A percentile compares a stretch with the other conserved stretches of the same genome.
phyloP scores from a whole-genome alignment of 2,329 filamentous ascomycete genomes.

The Iodosphaeria phyllophila region DNA sequence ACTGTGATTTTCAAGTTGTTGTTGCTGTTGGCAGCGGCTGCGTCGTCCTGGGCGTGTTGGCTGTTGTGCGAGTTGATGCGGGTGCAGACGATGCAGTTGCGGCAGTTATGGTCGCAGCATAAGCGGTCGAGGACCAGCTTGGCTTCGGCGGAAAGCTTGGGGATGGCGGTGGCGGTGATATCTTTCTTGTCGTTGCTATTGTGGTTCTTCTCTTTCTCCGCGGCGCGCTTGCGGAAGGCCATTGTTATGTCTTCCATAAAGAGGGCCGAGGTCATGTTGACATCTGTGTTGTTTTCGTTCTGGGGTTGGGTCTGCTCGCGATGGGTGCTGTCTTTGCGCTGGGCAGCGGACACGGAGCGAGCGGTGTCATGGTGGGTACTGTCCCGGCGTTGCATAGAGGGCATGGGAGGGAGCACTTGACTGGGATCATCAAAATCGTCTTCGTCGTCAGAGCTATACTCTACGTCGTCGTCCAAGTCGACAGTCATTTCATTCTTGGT shows the following conservation, averaged over 20 bases:
- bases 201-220: constrained; percentile 8
- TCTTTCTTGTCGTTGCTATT: constrained; percentile 10
- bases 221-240: constrained; percentile 19
- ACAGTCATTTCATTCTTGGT: constrained; percentile 7
- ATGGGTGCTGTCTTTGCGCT: constrained; percentile 10
- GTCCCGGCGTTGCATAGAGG: constrained; percentile 12
- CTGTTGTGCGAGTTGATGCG: constrained; percentile 25
- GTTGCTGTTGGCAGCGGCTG: constrained; percentile 19
- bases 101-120: constrained; percentile 30
- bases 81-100: constrained; percentile 37
- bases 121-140: constrained; percentile 32
- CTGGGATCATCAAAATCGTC: no score
- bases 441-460: no score
- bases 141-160: constrained; percentile 31
- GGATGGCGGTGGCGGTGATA: constrained; percentile 19
- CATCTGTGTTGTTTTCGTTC: no score
- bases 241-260: constrained; percentile 40
- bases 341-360: constrained; percentile 7
- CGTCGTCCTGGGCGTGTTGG: no score
- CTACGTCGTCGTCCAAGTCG: constrained; percentile 6
- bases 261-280: constrained; percentile 40
- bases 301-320: no score
- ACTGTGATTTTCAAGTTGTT: constrained; percentile 31
- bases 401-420: constrained; percentile 18
- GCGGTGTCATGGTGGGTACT: constrained; percentile 10